These are phyloP conservation scores for Paramarasmius palmivorus DNA, from an alignment of 1,284 basidiomycete species.

Conservation along the genomic window DNA sequence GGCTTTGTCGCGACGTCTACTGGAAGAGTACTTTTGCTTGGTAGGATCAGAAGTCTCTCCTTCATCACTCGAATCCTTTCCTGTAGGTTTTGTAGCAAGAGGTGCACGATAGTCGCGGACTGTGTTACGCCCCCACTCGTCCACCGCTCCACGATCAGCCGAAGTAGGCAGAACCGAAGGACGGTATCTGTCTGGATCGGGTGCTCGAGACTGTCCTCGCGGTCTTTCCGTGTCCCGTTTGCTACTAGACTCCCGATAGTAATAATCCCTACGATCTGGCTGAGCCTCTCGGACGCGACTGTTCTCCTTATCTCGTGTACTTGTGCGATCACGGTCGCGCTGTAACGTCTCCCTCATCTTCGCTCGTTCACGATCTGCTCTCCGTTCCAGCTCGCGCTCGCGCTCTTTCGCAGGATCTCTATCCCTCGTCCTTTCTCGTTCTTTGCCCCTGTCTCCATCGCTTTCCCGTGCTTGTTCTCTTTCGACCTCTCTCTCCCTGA, in stretches of 20 bases:
- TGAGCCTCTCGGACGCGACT: too few relatives aligned
- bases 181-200: not conserved
- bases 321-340: not conserved
- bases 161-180: too few relatives aligned
- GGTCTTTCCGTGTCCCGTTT: not conserved
- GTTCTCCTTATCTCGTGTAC: not conserved
- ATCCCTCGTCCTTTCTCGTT: slow-evolving; percentile 11
- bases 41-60: slow-evolving; percentile 24
- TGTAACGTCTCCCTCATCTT: slow-evolving; percentile 12
- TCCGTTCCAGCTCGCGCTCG: slow-evolving; percentile 3
- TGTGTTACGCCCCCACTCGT: too few relatives aligned
- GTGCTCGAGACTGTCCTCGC: not conserved
- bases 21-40: slow-evolving; percentile 11
- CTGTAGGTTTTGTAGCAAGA: not conserved
- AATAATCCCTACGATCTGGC: not conserved
- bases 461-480: slow-evolving; percentile 11
- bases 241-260: not conserved
- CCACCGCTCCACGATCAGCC: too few relatives aligned
- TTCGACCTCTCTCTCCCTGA: slow-evolving; percentile 16
- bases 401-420: slow-evolving; percentile 8
- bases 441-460: slow-evolving; percentile 15
- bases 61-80: slow-evolving; percentile 18
- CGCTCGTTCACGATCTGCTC: slow-evolving; percentile 11
- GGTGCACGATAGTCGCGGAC: not conserved
- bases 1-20: slow-evolving; percentile 16